A percentile compares a stretch with the other conserved stretches of the same genome.
Conservation (phyloP, 441 rosid genomes). For the Melastoma candidum region DNA sequence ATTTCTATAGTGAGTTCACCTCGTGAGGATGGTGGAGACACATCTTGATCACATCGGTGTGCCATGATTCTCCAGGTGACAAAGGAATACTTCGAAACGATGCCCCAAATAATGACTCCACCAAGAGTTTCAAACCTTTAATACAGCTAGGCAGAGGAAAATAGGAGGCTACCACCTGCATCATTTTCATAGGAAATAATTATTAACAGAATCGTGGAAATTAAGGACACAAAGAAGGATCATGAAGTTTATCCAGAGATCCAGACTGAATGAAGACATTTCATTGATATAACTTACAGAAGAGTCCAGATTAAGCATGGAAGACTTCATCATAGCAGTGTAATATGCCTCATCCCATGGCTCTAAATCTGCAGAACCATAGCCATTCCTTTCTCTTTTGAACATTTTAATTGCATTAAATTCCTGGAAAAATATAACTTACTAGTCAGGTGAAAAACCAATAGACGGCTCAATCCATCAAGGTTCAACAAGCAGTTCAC, state of each 20-base stretch:
- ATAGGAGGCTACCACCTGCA: conserved; percentile 84
- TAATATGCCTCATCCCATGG: conserved; percentile 97
- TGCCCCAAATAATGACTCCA: conserved; percentile 79
- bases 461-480: conserved; percentile 6
- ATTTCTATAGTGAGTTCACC: conserved; percentile 26
- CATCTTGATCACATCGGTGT: conserved; percentile 83
- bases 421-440: conserved; percentile 41
- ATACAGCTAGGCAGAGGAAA: conserved; percentile 80
- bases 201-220: conserved; percentile 1
- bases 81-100: conserved; percentile 47
- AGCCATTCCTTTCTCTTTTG: conserved; percentile 55
- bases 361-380: conserved; percentile 47
- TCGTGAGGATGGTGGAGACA: conserved; percentile 84
- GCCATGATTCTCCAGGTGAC: conserved; percentile 96
- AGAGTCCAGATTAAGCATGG: conserved; percentile 56
- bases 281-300: conserved; percentile 38
- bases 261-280: conserved; percentile 9
- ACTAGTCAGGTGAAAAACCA: conserved; percentile 2
- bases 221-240: neutral
- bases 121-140: conserved; percentile 74
- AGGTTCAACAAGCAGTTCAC: conserved; percentile 8
- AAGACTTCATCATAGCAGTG: conserved; percentile 73
- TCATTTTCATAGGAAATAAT: neutral
- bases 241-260: neutral
- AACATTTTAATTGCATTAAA: conserved; percentile 49